A percentile compares a stretch with the other conserved stretches of the same genome.
These are phyloP conservation scores for Rhodocollybia butyracea DNA, from an alignment of 768 basidiomycete species.

Conservation along the genomic window DNA sequence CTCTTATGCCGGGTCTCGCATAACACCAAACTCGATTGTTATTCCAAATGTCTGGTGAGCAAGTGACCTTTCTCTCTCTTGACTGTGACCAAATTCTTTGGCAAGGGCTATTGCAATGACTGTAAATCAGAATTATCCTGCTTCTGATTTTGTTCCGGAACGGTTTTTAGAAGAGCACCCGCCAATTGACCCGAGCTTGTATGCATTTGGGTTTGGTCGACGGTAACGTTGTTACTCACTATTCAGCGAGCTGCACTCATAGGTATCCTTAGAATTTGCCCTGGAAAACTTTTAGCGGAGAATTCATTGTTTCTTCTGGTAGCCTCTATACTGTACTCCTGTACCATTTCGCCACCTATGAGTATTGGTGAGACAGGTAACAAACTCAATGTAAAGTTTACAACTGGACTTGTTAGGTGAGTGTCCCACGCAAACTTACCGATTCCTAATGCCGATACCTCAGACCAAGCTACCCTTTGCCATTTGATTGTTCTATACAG, in stretches of 20 bases:
- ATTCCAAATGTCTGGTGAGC: slow-evolving; percentile 15
- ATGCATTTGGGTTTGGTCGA: slow-evolving; percentile 13
- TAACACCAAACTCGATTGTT: slow-evolving; percentile 14
- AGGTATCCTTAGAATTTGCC: slow-evolving; percentile 3
- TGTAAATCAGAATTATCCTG: neutral
- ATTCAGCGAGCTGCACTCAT: neutral
- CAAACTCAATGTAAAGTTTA: no score
- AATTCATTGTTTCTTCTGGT: slow-evolving; percentile 5
- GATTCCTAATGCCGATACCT: no score
- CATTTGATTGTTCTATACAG: no score
- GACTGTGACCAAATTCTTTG: neutral
- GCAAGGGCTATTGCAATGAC: slow-evolving; percentile 1
- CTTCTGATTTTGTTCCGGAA: slow-evolving; percentile 9
- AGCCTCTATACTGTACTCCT: no score
- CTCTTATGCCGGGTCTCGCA: slow-evolving; percentile 10
- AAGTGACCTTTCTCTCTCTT: neutral
- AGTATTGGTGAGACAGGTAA: no score
- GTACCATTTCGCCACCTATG: no score
- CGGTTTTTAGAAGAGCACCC: slow-evolving; percentile 1
- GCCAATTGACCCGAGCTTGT: slow-evolving; percentile 1
- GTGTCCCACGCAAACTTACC: no score
- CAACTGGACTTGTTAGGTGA: no score
- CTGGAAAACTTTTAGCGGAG: slow-evolving; percentile 7
- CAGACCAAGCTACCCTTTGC: no score
- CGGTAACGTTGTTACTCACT: neutral